Base-by-base conservation (phyloP, 2,329 filamentous ascomycete genomes). In the Apiospora saccharicola region DNA sequence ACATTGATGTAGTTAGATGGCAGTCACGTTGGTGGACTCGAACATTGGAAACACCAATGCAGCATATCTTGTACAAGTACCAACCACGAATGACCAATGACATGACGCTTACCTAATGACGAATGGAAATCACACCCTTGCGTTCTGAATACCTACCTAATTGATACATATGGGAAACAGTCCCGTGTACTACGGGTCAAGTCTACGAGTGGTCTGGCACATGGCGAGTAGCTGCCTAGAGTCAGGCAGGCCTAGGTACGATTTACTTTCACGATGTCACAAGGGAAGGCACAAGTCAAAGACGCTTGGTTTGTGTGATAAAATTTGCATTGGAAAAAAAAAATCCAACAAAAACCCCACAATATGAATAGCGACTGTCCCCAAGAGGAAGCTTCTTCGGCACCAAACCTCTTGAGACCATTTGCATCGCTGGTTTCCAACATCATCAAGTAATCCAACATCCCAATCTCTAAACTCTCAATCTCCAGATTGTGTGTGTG, bases 351-450 rank as follows among this genome's bases (percentile, higher is more conserved):
- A 57, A 34, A 53, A 53, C 6, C 34, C 37, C 22, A 10, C 34
- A 61, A 19, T 41, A 41, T 24, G 57, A 64, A 30, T 19, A n/a
- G 34, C 57, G 57, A 34, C 57, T 64, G 57, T 41, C 6, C 57
- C 34, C 57, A 41, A 34, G 57, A 64, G 57, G 30, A 64, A 64
- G 57, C 57, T 37, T 64, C 57, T 64, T n/a, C 57, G 22, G 30
- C 57, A 64, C 57, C 57, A 64, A 64, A 64, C 19, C 57, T 41
- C 57, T 34, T 64, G 30, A 19, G 19, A 4, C 57, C 57, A 64
- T 64, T 64, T 64, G 22, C 34, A 64, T 34, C 57, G 57, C 57
- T 64, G 53, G 30, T 34, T 57, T 8, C 26, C 26, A 30, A 30
- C 26, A 41, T 3, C 57, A 22, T 41, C 57, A 64, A 13, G n/a